Base-by-base conservation (phyloP, 2,329 filamentous ascomycete genomes). In the Colletotrichum tamarilloi region DNA sequence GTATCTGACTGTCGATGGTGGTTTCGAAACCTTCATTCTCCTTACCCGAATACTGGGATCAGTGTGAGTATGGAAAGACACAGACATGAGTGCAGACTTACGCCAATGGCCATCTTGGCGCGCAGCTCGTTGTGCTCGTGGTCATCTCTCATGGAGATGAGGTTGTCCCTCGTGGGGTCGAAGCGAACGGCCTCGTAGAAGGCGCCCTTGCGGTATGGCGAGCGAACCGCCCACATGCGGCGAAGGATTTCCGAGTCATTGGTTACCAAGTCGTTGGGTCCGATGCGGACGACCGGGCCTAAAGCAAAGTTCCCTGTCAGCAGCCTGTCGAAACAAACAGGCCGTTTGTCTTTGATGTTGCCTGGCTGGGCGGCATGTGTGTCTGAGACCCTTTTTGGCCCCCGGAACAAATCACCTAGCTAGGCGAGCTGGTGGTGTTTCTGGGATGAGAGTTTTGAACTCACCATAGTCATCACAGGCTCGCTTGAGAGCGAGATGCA, bases 1-100 rank as follows among this genome's bases (percentile, higher is more conserved):
- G 76, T 56, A 89, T 80, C 62, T 86, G 84, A 12, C 77, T 75
- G 75, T 91, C 86, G 67, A 91, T 84, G n/a, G 84, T 81, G 12
- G 79, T 74, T 76, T 91, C 88, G 24, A 90, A 78, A 3, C 80
- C 80, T 11, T 82, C 80, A 71, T 88, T 89, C 60, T 90, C 89
- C 75, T 88, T 88, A 46, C 88, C 88, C 2, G 86, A 85, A 76
- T 90, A 90, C 86, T 86, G 14, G 42, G 42, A 5, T 16, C 22
- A 32, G 42, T 14, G 42, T 49, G 46, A 64, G 62, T 60, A 24
- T 60, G 62, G 24, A 24, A 22, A 12, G 8, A 28, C 24, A 11
- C 52, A 55, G n/a, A 14, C 1, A 24, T 32, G 26, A 19, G 11
- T 46, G 42, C 19, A 35, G 35, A 76, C 79, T 74, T 76, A 80